phyloP scores from a whole-genome alignment of 257 asterid species.

The Solanum megistacrolobum region DNA sequence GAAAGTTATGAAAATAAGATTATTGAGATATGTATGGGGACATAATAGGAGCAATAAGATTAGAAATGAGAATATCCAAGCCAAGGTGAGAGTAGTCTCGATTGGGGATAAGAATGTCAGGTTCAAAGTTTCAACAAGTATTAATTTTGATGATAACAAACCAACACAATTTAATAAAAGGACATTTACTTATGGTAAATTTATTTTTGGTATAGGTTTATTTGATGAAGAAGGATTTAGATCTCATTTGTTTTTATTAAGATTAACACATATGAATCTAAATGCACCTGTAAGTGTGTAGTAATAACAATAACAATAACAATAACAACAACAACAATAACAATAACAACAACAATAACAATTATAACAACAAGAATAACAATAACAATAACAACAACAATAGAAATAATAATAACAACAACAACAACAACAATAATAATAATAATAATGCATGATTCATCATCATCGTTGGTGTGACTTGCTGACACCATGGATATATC shows the following conservation, averaged over 20 bases:
- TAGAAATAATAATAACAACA: no score
- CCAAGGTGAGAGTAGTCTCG: not conserved
- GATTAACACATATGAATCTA: no score
- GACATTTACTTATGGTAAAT: not conserved
- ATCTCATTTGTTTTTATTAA: not conserved
- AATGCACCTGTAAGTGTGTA: no score
- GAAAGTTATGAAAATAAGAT: not conserved
- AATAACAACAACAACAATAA: no score
- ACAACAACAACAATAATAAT: no score
- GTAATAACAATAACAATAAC: no score
- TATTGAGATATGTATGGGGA: not conserved
- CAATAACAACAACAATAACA: no score
- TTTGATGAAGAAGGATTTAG: not conserved
- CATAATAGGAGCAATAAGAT: not conserved
- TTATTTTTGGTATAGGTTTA: not conserved
- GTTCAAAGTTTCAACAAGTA: not conserved
- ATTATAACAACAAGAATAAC: no score
- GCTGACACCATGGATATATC: no score
- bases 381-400: no score
- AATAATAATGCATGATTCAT: no score
- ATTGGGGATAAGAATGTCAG: not conserved
- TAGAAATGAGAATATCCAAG: not conserved
- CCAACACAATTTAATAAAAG: not conserved
- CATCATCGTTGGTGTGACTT: no score
- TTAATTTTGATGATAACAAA: not conserved